Conservation (phyloP, 305 asterid genomes). For the Striga hermonthica region DNA sequence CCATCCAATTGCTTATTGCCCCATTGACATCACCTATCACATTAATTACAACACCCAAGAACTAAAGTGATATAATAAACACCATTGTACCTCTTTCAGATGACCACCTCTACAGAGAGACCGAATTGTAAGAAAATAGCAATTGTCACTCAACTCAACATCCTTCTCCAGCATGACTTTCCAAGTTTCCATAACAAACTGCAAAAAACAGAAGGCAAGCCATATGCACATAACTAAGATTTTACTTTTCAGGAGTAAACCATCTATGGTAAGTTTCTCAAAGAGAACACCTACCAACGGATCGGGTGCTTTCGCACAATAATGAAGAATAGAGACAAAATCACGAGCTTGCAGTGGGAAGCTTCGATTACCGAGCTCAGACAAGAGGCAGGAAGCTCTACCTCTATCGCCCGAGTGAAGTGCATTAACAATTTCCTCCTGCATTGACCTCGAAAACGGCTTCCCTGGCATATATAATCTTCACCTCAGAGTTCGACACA, state of each 20-base stretch:
- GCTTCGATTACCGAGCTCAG: conserved; percentile 43
- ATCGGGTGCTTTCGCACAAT: conserved; percentile 70
- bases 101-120: conserved; percentile 86
- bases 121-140: conserved; percentile 47
- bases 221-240: neutral
- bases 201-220: conserved; percentile 33
- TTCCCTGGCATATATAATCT: conserved; percentile 36
- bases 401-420: conserved; percentile 64
- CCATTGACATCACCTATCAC: no score
- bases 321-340: conserved; percentile 57
- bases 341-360: conserved; percentile 45
- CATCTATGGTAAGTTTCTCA: neutral
- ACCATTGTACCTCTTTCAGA: conserved; percentile 61
- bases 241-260: conserved; percentile 24
- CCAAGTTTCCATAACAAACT: conserved; percentile 85
- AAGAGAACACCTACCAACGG: conserved; percentile 54
- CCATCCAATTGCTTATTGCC: no score
- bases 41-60: no score
- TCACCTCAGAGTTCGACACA: conserved; percentile 31
- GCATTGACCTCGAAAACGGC: conserved; percentile 35
- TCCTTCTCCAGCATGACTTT: conserved; percentile 59
- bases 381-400: conserved; percentile 60
- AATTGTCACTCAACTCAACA: conserved; percentile 45
- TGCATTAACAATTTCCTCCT: conserved; percentile 57
- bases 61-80: no score